Conservation (phyloP, 2,329 filamentous ascomycete genomes). For the Emericellopsis cladophorae region DNA sequence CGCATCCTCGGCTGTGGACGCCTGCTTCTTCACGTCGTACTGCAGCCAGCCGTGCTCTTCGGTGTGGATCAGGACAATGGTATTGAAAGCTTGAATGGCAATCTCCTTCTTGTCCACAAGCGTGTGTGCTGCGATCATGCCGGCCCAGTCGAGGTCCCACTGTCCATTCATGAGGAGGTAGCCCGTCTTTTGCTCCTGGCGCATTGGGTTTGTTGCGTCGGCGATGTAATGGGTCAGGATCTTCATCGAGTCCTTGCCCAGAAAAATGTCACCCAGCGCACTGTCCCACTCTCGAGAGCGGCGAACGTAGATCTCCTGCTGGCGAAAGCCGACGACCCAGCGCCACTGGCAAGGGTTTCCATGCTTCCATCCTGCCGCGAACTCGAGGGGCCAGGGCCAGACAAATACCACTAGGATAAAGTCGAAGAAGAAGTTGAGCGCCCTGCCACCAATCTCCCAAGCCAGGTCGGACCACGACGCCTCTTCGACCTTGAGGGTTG, state of each 20-base stretch:
- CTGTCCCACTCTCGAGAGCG: slow-evolving; percentile 63
- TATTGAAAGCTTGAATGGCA: slow-evolving; percentile 55
- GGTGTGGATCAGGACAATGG: slow-evolving; percentile 56
- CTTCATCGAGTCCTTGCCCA: slow-evolving; percentile 35
- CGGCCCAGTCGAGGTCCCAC: slow-evolving; percentile 79
- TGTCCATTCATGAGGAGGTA: slow-evolving; percentile 75
- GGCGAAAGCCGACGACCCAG: slow-evolving; percentile 60
- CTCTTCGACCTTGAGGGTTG: slow-evolving; percentile 46
- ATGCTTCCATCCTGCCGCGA: slow-evolving; percentile 46
- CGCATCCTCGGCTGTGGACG: slow-evolving; percentile 42
- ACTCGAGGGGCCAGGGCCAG: slow-evolving; percentile 62
- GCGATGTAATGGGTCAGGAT: slow-evolving; percentile 50
- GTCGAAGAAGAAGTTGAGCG: slow-evolving; percentile 59
- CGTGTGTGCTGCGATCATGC: slow-evolving; percentile 62
- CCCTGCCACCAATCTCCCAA: slow-evolving; percentile 45
- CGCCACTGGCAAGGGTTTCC: slow-evolving; percentile 63
- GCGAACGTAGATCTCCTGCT: slow-evolving; percentile 70
- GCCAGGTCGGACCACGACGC: slow-evolving; percentile 44
- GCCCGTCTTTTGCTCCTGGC: slow-evolving; percentile 67
- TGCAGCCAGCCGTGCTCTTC: slow-evolving; percentile 54
- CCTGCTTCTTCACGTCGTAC: slow-evolving; percentile 45
- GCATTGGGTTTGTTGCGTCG: slow-evolving; percentile 54
- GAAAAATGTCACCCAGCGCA: slow-evolving; percentile 40
- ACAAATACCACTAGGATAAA: slow-evolving; percentile 56
- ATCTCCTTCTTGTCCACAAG: slow-evolving; percentile 52